A percentile compares a stretch with the other conserved stretches of the same genome.
phyloP scores from a whole-genome alignment of 257 asterid species.

The Phtheirospermum japonicum region DNA sequence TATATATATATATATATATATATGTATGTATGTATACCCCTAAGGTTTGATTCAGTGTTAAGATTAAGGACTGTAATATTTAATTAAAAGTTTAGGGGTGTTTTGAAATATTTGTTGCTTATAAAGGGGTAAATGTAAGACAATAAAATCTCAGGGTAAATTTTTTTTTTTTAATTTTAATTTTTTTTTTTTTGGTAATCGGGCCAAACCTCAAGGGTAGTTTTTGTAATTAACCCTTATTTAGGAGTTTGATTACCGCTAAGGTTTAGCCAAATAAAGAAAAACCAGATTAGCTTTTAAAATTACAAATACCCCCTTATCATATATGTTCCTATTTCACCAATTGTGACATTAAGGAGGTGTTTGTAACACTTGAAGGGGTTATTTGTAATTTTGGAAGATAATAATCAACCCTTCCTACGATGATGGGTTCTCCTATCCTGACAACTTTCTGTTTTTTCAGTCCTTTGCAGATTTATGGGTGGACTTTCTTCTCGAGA shows the following conservation, averaged over 20 bases:
- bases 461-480: slow-evolving; percentile 96
- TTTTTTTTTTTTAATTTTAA: no score
- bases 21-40: no score
- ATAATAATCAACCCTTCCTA: neutral
- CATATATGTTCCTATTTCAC: neutral
- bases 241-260: neutral
- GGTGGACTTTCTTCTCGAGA: slow-evolving; percentile 99
- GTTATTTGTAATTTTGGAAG: neutral
- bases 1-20: no score
- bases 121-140: no score
- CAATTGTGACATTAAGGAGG: neutral
- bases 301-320: neutral
- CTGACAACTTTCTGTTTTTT: neutral
- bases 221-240: no score
- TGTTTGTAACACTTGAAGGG: neutral
- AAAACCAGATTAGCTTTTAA: neutral
- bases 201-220: no score
- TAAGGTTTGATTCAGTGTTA: no score
- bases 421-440: neutral
- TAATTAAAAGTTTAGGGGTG: no score
- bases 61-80: no score
- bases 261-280: neutral
- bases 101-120: no score
- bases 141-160: no score
- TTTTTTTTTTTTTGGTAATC: no score